Evolutionary conservation across 2,329 filamentous ascomycete genomes (phyloP), one percentile per base, ranked within the genome.

Genomic region (Pestalotiopsis sp.): DNA sequence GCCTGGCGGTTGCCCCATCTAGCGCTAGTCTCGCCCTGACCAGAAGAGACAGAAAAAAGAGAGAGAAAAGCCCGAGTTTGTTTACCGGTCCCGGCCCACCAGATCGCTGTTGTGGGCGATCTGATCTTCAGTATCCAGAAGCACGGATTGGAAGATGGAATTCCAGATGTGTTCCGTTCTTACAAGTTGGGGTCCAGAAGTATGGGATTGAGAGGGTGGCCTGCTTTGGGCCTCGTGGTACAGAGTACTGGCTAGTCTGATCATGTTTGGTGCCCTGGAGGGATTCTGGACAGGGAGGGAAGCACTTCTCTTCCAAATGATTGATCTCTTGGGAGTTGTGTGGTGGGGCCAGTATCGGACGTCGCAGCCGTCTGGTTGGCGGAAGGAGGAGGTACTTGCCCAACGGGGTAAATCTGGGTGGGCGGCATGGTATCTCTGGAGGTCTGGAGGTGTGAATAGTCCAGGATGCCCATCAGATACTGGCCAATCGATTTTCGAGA

Each of bases 21-120:
- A 38, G 63, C 67, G 67, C 67, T 68, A 68, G 62, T 60, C 67
- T 68, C 64, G 49, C 63, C 41, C 41, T 36, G 25, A 31, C 49
- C 62, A 49, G 27, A 59, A 2, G 13, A 27, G 27, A 59, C 11
- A 11, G 17, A 59, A 23, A 23, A 31, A 4, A 27, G 9, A 59
- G 20, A 45, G 12, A 52, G 38, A 11, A 52, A n/a, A 61, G 57
- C 23, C 23, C 23, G 23, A 27, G 57, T 59, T 23, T 59, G 27
- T 59, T 52, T 52, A 52, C 45, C 45, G 45, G 45, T 52, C 45
- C 45, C 38, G 31, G 36, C 60, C 27, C 60, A 63, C 61, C 41
- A 64, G 61, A 64, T 36, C 45, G 41, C 17, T 49, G 7, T 20
- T 49, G 41, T 49, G 41, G 41, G 14, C 41, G 45, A 52, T 52